phyloP scores from a whole-genome alignment of 1,284 basidiomycete genomes.

The Apiotrichum brassicae region DNA sequence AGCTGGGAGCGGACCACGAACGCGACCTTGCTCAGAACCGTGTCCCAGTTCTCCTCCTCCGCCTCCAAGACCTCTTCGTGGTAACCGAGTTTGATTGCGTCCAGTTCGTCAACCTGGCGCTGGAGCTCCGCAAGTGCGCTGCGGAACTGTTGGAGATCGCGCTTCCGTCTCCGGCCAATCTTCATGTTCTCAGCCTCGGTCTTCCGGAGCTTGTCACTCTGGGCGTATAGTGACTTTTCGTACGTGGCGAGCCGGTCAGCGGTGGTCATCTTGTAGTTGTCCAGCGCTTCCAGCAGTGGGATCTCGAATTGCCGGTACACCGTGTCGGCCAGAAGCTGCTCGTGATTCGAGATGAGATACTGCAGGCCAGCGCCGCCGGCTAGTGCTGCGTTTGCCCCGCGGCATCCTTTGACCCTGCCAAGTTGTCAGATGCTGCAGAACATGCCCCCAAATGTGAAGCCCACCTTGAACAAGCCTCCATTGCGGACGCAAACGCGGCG shows the following conservation, averaged over 20 bases:
- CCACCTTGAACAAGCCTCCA: constrained; percentile 74
- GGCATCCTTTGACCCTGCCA: constrained; percentile 40
- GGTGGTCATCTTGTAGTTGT: constrained; percentile 56
- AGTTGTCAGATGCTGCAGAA: not conserved
- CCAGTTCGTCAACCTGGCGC: constrained; percentile 60
- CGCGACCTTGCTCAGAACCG: constrained; percentile 70
- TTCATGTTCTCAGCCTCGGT: constrained; percentile 86
- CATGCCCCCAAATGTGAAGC: too few species aligned
- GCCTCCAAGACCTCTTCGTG: constrained; percentile 73
- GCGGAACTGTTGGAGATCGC: constrained; percentile 79
- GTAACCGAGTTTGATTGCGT: constrained; percentile 48
- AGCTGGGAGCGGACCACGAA: constrained; percentile 43
- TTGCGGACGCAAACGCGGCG: constrained; percentile 75
- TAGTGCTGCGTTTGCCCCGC: constrained; percentile 49
- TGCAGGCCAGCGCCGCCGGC: constrained; percentile 77
- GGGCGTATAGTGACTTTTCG: constrained; percentile 70
- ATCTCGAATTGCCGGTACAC: constrained; percentile 86
- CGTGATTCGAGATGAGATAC: constrained; percentile 86
- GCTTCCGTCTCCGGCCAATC: constrained; percentile 58
- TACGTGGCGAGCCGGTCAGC: constrained; percentile 70
- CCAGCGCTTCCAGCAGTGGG: constrained; percentile 74
- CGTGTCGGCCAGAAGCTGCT: constrained; percentile 79
- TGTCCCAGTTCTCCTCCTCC: constrained; percentile 85
- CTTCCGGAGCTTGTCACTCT: constrained; percentile 74
- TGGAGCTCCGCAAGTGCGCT: constrained; percentile 77